phyloP scores from a whole-genome alignment of 495 filamentous ascomycete species.

The Trichoderma erinaceum region DNA sequence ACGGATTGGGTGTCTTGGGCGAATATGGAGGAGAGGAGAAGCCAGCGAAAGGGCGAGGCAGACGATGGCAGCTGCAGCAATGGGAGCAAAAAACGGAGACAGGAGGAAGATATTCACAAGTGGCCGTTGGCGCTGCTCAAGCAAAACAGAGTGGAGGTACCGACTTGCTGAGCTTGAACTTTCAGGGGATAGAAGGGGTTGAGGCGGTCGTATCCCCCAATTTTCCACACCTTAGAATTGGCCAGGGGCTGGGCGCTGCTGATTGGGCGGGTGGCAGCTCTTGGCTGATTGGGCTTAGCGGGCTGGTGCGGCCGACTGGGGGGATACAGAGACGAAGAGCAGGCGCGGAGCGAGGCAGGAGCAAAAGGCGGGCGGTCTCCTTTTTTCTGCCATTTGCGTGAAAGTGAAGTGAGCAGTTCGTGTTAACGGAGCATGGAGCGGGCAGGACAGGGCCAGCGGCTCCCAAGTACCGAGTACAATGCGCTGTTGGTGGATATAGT shows the following conservation, averaged over 20 bases:
- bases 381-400: slow-evolving; percentile 8
- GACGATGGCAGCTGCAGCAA: slow-evolving; percentile 1
- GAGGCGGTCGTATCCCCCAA: slow-evolving; percentile 13
- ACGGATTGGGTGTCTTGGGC: slow-evolving; percentile 18
- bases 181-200: slow-evolving; percentile 12
- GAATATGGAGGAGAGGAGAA: slow-evolving; percentile 17
- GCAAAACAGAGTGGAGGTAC: slow-evolving; percentile 9
- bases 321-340: neutral
- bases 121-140: neutral
- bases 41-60: slow-evolving; percentile 9
- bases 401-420: neutral
- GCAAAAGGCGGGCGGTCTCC: neutral
- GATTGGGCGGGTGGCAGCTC: neutral
- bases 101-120: slow-evolving; percentile 6
- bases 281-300: slow-evolving; percentile 8
- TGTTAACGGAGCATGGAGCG: neutral
- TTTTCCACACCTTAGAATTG: neutral
- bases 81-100: slow-evolving; percentile 4
- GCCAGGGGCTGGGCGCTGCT: neutral
- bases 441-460: neutral
- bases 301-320: neutral
- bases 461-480: neutral
- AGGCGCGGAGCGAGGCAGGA: slow-evolving; percentile 1
- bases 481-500: neutral
- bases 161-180: neutral